A percentile compares a stretch with the other conserved stretches of the same genome.
phyloP scores from a whole-genome alignment of 2,329 filamentous ascomycete species.

The Colletotrichum musicola region DNA sequence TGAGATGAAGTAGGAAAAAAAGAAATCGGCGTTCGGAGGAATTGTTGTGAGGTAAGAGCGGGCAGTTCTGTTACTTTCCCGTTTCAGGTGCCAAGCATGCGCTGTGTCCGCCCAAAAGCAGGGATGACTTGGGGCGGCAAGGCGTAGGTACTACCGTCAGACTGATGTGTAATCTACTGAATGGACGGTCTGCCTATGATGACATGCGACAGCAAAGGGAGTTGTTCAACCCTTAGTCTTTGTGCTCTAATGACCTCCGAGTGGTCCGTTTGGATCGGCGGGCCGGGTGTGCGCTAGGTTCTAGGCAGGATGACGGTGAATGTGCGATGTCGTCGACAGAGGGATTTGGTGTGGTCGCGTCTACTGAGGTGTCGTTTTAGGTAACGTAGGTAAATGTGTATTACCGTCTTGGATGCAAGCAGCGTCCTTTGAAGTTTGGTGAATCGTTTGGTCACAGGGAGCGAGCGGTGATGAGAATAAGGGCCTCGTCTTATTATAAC shows the following conservation, averaged over 20 bases:
- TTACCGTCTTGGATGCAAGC: slow-evolving; percentile 14
- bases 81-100: slow-evolving; percentile 31
- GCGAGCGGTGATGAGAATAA: not conserved
- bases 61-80: slow-evolving; percentile 32
- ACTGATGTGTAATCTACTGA: slow-evolving; percentile 32
- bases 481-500: not conserved
- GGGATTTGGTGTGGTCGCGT: slow-evolving; percentile 8
- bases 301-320: slow-evolving; percentile 3
- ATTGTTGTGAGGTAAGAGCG: slow-evolving; percentile 3
- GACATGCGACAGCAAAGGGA: slow-evolving; percentile 4
- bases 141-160: slow-evolving; percentile 2
- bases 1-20: slow-evolving; percentile 6
- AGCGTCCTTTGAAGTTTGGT: not conserved
- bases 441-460: not conserved
- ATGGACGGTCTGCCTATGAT: slow-evolving; percentile 21
- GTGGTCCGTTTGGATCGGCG: slow-evolving; percentile 9
- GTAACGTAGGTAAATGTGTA: slow-evolving; percentile 3
- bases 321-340: slow-evolving; percentile 4
- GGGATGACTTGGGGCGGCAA: slow-evolving; percentile 25
- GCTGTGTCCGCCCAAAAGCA: slow-evolving; percentile 15
- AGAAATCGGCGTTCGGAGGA: not conserved
- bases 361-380: not conserved
- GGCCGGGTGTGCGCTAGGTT: not conserved
- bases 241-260: not conserved
- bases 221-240: slow-evolving; percentile 4